A percentile compares a stretch with the other conserved stretches of the same genome.
Evolutionary conservation across 2,329 filamentous ascomycete species (phyloP).

Genomic region (Fusarium citri): DNA sequence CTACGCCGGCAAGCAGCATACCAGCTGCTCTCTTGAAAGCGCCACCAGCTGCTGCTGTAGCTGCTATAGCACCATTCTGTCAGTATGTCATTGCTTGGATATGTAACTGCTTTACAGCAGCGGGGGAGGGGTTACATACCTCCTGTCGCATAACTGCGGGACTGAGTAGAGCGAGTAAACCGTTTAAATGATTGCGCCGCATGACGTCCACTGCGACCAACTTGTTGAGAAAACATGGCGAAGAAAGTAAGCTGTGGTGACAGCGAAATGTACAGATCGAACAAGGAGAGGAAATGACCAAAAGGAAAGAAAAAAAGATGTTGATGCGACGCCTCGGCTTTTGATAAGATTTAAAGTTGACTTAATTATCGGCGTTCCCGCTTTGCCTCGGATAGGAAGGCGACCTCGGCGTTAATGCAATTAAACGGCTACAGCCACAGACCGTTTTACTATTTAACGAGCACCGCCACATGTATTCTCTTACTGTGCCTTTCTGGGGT

Average conservation of each 20-base stretch:
- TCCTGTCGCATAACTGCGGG: constrained; percentile 46
- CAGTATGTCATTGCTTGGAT: constrained; percentile 23
- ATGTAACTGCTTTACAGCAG: constrained; percentile 3
- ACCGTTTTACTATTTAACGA: background rate
- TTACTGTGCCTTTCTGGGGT: background rate
- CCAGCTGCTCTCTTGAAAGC: constrained; percentile 42
- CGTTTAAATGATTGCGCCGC: constrained; percentile 42
- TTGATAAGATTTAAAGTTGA: constrained; percentile 33
- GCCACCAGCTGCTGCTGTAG: constrained; percentile 30
- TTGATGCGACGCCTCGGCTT: constrained; percentile 21
- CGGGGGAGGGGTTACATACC: constrained; percentile 37
- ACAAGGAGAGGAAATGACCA: background rate
- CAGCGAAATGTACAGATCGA: background rate
- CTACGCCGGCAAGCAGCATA: constrained; percentile 47
- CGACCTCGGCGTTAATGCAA: constrained; percentile 39
- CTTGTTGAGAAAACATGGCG: constrained; percentile 42
- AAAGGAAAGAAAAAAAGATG: background rate
- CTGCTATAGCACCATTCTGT: constrained; percentile 19
- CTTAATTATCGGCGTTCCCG: constrained; percentile 30
- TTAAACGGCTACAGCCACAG: constrained; percentile 16
- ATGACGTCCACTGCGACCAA: constrained; percentile 43
- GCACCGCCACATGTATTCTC: background rate
- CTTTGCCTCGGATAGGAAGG: constrained; percentile 42
- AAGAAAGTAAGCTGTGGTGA: background rate
- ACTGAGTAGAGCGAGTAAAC: constrained; percentile 29